phyloP scores from a whole-genome alignment of 2,329 filamentous ascomycete genomes.

The Sporothrix phasma region DNA sequence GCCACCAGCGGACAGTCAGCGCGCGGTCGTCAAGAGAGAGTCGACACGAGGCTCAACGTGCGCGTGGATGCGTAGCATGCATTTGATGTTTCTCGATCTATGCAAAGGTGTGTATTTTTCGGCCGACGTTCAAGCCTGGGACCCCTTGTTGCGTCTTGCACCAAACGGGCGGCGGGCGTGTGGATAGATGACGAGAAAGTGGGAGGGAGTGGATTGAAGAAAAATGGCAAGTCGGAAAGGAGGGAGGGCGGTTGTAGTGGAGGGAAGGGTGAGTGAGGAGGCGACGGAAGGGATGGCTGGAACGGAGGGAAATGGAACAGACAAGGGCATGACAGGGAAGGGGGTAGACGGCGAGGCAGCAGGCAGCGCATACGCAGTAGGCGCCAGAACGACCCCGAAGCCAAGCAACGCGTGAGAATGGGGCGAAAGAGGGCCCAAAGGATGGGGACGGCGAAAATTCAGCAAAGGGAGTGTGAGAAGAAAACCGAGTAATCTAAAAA shows the following conservation, averaged over 20 bases:
- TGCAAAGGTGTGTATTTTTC: not conserved
- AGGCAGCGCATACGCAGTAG: not conserved
- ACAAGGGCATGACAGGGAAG: constrained; percentile 1
- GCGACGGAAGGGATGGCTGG: constrained; percentile 7
- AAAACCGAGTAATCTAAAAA: no score
- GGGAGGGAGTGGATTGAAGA: constrained; percentile 19
- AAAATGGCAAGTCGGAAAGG: constrained; percentile 15
- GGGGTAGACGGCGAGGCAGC: no score
- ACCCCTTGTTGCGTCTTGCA: constrained; percentile 16
- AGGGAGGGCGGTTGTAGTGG: constrained; percentile 18
- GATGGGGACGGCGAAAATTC: no score
- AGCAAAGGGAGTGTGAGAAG: constrained; percentile 4
- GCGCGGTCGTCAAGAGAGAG: not conserved
- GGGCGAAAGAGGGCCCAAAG: not conserved
- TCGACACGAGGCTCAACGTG: not conserved
- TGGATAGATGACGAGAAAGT: constrained; percentile 20
- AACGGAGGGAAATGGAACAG: constrained; percentile 3
- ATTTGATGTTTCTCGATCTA: constrained; percentile 6
- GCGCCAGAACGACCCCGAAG: not conserved
- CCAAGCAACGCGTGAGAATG: not conserved
- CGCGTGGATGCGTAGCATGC: not conserved
- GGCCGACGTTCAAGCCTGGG: constrained; percentile 4
- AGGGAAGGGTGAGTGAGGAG: constrained; percentile 14
- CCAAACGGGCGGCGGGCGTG: constrained; percentile 18
- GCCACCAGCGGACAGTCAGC: not conserved